Evolutionary conservation across 306 rosid species (phyloP).

Genomic region (Clitoria ternatea): DNA sequence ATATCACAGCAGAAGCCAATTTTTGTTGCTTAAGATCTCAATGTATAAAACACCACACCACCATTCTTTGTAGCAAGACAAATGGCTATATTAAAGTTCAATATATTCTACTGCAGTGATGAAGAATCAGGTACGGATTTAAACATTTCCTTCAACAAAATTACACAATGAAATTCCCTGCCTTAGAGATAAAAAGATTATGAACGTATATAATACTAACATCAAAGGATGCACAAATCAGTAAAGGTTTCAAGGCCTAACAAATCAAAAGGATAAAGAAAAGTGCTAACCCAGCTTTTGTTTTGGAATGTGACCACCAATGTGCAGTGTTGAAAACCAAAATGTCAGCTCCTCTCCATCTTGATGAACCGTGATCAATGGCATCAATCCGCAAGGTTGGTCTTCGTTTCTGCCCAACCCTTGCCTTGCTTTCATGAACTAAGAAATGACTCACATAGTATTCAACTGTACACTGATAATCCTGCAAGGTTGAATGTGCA

Average conservation of each 20-base stretch:
- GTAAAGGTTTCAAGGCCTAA: slow-evolving; percentile 2
- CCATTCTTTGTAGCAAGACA: not conserved
- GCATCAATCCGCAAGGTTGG: slow-evolving; percentile 74
- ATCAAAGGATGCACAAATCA: not conserved
- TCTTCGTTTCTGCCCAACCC: slow-evolving; percentile 66
- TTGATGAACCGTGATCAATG: slow-evolving; percentile 76
- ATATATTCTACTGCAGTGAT: not conserved
- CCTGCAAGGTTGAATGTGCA: slow-evolving; percentile 39
- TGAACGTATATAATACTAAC: not conserved
- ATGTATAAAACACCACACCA: not conserved
- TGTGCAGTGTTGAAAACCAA: slow-evolving; percentile 91
- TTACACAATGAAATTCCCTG: not conserved
- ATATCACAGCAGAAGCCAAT: not conserved
- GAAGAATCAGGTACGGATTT: not conserved
- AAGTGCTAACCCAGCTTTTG: slow-evolving; percentile 77
- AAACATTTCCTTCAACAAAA: not conserved
- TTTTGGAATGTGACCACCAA: slow-evolving; percentile 98
- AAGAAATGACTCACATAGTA: slow-evolving; percentile 74
- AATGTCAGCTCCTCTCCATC: slow-evolving; percentile 92
- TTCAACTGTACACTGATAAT: slow-evolving; percentile 84
- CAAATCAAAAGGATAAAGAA: slow-evolving; percentile 16
- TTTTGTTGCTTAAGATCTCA: not conserved
- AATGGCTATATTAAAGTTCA: not conserved
- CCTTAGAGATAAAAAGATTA: not conserved
- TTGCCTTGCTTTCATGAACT: slow-evolving; percentile 83